A percentile compares a stretch with the other conserved stretches of the same genome.
Conservation (phyloP, 805 yeast genomes). For the Sugiyamaella chiloensis region DNA sequence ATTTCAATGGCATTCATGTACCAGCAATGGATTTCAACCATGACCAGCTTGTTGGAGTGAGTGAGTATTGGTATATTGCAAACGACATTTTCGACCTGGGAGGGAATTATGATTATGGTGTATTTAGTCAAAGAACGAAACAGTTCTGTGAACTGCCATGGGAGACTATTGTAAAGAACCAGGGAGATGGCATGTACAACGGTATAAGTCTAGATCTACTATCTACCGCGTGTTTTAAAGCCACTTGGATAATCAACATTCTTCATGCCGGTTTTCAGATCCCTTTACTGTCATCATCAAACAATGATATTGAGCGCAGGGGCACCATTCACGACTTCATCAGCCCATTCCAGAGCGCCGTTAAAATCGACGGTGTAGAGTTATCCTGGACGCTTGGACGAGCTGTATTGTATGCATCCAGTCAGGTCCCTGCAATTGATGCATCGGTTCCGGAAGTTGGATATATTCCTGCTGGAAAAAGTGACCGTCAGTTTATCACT, state of each 20-base stretch:
- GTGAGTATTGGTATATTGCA: constrained; percentile 97
- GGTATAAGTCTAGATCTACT: constrained; percentile 55
- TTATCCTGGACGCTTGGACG: constrained; percentile 93
- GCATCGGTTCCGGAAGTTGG: constrained; percentile 22
- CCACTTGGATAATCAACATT: constrained; percentile 87
- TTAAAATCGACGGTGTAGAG: constrained; percentile 75
- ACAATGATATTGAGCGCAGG: not conserved
- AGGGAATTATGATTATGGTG: constrained; percentile 77
- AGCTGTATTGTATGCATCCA: constrained; percentile 75
- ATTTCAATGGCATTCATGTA: constrained; percentile 93
- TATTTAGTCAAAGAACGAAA: constrained; percentile 62
- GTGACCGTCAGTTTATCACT: constrained; percentile 15
- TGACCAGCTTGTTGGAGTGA: constrained; percentile 87
- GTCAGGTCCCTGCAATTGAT: constrained; percentile 44
- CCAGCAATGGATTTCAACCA: constrained; percentile 77
- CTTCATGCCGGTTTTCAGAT: constrained; percentile 89
- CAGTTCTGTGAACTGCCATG: constrained; percentile 77
- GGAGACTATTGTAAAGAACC: constrained; percentile 48
- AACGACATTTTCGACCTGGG: constrained; percentile 86
- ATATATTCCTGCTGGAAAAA: constrained; percentile 16
- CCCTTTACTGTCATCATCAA: constrained; percentile 41
- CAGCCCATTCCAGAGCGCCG: constrained; percentile 79
- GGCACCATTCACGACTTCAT: constrained; percentile 22
- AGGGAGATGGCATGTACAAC: constrained; percentile 54
- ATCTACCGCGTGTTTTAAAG: constrained; percentile 84